Conservation (phyloP, 768 basidiomycete species). For the Glaciozyma antarctica region DNA sequence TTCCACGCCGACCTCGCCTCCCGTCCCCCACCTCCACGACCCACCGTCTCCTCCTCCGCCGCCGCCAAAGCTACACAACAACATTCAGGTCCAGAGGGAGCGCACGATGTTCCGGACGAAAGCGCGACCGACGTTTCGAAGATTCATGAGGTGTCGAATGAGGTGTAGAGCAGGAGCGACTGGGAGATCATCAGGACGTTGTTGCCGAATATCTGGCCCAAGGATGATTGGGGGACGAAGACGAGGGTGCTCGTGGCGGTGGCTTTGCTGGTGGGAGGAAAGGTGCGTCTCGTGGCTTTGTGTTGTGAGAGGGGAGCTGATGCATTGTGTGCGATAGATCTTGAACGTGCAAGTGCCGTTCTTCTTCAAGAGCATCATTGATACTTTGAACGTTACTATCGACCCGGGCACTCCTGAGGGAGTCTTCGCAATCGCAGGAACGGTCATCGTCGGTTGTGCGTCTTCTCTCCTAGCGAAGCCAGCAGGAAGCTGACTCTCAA, state of each 20-base stretch:
- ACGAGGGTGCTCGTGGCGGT: conserved; percentile 74
- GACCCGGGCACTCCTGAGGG: conserved; percentile 53
- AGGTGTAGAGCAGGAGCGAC: conserved; percentile 44
- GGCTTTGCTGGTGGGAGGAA: conserved; percentile 66
- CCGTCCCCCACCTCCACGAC: background rate
- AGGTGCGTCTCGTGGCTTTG: conserved; percentile 49
- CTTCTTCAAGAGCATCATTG: conserved; percentile 84
- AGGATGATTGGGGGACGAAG: conserved; percentile 61
- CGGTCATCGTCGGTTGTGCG: conserved; percentile 81
- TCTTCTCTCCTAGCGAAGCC: conserved; percentile 18
- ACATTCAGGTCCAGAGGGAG: background rate
- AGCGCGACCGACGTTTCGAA: conserved; percentile 16
- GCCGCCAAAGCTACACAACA: background rate
- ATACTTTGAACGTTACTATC: conserved; percentile 75
- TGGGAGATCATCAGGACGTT: conserved; percentile 76
- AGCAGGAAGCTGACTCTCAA: background rate
- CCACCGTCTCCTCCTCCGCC: background rate
- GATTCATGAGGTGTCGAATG: conserved; percentile 5
- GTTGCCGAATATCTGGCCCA: conserved; percentile 86
- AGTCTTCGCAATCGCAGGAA: conserved; percentile 85
- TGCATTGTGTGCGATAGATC: conserved; percentile 46
- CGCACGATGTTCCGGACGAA: background rate
- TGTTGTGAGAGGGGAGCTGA: background rate
- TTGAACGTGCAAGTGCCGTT: conserved; percentile 97
- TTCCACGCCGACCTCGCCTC: conserved; percentile 5